Conservation (phyloP, 768 basidiomycete genomes). For the Pleurotus eryngii region DNA sequence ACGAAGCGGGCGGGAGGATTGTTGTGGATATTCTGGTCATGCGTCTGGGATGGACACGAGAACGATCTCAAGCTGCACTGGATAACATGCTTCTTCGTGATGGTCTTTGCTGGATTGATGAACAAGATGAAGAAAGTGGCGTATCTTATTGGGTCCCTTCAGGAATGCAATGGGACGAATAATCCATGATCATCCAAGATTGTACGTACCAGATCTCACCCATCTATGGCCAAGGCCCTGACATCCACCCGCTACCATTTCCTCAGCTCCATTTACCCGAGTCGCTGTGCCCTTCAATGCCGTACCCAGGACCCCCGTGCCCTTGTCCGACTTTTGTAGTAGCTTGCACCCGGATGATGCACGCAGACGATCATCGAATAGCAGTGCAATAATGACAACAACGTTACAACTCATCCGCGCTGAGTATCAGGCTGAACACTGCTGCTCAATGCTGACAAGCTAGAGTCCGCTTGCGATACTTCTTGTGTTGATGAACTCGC, state of each 20-base stretch:
- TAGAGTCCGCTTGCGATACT: not conserved
- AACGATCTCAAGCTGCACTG: constrained; percentile 72
- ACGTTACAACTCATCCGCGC: not conserved
- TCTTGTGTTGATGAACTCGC: not conserved
- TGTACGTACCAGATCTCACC: constrained; percentile 1
- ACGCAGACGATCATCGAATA: too few species aligned
- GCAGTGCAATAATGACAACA: not conserved
- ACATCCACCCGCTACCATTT: not conserved
- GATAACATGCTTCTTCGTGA: constrained; percentile 90
- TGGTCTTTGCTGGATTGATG: constrained; percentile 93
- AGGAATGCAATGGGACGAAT: constrained; percentile 82
- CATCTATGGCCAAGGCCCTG: too few species aligned
- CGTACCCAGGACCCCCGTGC: not conserved
- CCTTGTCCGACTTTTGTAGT: too few species aligned
- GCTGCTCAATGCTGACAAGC: not conserved
- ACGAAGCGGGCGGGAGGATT: constrained; percentile 65
- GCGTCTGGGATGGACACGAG: constrained; percentile 72
- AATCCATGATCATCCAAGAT: constrained; percentile 12
- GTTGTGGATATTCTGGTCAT: constrained; percentile 58
- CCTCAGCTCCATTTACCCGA: too few species aligned
- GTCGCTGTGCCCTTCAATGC: not conserved
- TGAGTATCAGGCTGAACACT: not conserved
- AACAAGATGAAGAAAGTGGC: constrained; percentile 68
- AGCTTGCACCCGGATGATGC: too few species aligned
- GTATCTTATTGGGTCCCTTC: constrained; percentile 86